These are phyloP conservation scores for Fusarium avenaceum DNA, from an alignment of 2,329 filamentous ascomycete genomes.

Conservation along the genomic window DNA sequence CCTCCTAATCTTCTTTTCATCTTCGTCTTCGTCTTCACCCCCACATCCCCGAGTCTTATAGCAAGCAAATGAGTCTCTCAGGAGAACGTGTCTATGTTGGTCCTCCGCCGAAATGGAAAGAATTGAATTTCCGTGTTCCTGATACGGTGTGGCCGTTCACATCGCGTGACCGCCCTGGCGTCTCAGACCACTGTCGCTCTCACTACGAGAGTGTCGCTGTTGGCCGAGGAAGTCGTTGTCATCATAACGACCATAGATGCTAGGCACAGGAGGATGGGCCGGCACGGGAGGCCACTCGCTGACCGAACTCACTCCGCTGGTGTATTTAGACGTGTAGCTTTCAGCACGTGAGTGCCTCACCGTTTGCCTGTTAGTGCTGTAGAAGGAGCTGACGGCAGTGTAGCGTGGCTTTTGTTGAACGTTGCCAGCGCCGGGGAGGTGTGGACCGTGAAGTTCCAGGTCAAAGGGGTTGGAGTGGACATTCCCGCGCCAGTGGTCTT, in stretches of 20 bases:
- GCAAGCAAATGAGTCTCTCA: constrained; percentile 35
- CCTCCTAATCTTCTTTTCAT: constrained; percentile 21
- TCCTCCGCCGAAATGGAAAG: constrained; percentile 36
- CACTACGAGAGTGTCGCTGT: constrained; percentile 35
- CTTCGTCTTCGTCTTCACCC: too few relatives aligned
- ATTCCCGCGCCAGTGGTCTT: constrained; percentile 63
- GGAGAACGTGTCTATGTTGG: constrained; percentile 28
- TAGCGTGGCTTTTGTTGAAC: constrained; percentile 42
- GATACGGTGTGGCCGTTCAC: constrained; percentile 5
- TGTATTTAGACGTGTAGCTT: constrained; percentile 61
- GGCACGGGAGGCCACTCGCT: constrained; percentile 47
- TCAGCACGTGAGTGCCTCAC: constrained; percentile 56
- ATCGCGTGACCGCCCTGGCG: constrained; percentile 31
- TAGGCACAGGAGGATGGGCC: constrained; percentile 18
- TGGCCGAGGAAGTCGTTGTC: constrained; percentile 31
- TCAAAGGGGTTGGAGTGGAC: constrained; percentile 76
- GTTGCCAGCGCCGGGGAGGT: constrained; percentile 36
- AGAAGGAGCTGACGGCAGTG: constrained; percentile 45
- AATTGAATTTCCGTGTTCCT: constrained; percentile 30
- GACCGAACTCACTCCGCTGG: constrained; percentile 62
- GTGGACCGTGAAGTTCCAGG: constrained; percentile 61
- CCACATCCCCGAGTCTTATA: constrained; percentile 11
- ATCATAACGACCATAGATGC: constrained; percentile 34
- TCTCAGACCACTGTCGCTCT: constrained; percentile 29
- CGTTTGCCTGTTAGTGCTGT: constrained; percentile 59